A percentile compares a stretch with the other conserved stretches of the same genome.
These are phyloP conservation scores for Barbatosphaeria neglecta DNA, from an alignment of 495 filamentous ascomycete genomes.

Conservation along the genomic window DNA sequence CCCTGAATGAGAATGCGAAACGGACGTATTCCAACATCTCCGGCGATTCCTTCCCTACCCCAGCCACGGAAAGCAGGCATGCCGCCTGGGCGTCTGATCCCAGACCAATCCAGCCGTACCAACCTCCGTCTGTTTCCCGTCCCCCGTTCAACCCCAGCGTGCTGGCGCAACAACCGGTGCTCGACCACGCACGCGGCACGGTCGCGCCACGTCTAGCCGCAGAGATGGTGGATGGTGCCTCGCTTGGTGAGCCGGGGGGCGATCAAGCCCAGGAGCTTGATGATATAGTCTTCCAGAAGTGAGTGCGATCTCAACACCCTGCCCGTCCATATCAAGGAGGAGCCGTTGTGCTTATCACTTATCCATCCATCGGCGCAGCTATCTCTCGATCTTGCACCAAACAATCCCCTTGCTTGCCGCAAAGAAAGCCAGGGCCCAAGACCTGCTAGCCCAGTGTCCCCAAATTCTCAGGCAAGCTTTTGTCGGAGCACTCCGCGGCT, in stretches of 20 bases:
- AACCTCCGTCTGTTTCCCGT: conserved; percentile 12
- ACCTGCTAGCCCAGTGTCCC: conserved; percentile 49
- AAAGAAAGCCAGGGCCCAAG: conserved; percentile 49
- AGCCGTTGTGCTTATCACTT: neutral
- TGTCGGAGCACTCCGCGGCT: conserved; percentile 51
- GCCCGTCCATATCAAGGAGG: no score
- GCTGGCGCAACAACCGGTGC: conserved; percentile 21
- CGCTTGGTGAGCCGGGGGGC: conserved; percentile 2
- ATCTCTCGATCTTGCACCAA: conserved; percentile 59
- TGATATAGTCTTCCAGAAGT: conserved; percentile 34
- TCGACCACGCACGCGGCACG: conserved; percentile 6
- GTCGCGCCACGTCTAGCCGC: neutral
- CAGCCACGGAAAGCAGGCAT: conserved; percentile 18
- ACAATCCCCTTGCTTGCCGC: conserved; percentile 63
- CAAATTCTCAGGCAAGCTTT: conserved; percentile 57
- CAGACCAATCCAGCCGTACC: conserved; percentile 27
- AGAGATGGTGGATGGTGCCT: neutral
- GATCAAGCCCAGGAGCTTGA: conserved; percentile 26
- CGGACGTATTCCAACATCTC: conserved; percentile 36
- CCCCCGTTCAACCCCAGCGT: conserved; percentile 19
- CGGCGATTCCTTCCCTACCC: conserved; percentile 20
- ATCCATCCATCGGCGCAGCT: conserved; percentile 33
- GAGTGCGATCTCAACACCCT: no score
- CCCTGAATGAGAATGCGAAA: conserved; percentile 27
- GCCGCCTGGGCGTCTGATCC: conserved; percentile 24